Conservation (phyloP, 306 rosid species). For the Castanea crenata region DNA sequence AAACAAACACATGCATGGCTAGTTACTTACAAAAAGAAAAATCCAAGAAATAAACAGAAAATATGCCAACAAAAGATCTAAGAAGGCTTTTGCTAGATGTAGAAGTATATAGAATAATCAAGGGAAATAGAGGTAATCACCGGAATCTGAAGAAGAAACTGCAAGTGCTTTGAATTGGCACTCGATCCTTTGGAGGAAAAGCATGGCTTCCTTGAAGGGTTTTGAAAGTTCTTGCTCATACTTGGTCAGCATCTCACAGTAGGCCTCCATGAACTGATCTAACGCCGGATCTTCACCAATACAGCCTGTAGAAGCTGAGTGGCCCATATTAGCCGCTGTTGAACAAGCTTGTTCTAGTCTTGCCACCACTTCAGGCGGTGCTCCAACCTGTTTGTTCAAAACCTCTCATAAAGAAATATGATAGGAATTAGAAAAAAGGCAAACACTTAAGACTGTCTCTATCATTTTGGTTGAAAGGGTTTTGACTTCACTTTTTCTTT, state of each 20-base stretch:
- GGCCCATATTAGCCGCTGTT: slow-evolving; percentile 51
- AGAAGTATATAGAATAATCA: not conserved
- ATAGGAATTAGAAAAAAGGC: not conserved
- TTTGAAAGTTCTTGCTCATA: slow-evolving; percentile 93
- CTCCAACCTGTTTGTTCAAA: slow-evolving; percentile 66
- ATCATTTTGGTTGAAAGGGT: slow-evolving; percentile 28
- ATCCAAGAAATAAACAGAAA: not conserved
- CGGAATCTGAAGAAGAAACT: slow-evolving; percentile 57
- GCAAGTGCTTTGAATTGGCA: slow-evolving; percentile 78
- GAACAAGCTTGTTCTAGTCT: slow-evolving; percentile 79
- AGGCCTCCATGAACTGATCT: slow-evolving; percentile 99
- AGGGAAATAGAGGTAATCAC: slow-evolving; percentile 24
- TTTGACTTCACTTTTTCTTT: slow-evolving; percentile 10
- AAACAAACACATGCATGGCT: slow-evolving; percentile 35
- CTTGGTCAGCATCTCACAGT: slow-evolving; percentile 95
- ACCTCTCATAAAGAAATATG: not conserved
- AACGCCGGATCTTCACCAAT: slow-evolving; percentile 93
- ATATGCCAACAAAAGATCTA: not conserved
- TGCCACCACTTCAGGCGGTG: slow-evolving; percentile 78
- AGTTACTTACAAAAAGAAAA: not conserved
- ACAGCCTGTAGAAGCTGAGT: slow-evolving; percentile 36
- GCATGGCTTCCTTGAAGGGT: slow-evolving; percentile 94
- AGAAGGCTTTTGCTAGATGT: not conserved
- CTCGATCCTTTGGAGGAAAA: slow-evolving; percentile 78
- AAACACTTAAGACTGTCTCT: slow-evolving; percentile 14